These are phyloP conservation scores for Keqinozyma sinolaborantium DNA, from an alignment of 1,139 yeast species.

Conservation along the genomic window DNA sequence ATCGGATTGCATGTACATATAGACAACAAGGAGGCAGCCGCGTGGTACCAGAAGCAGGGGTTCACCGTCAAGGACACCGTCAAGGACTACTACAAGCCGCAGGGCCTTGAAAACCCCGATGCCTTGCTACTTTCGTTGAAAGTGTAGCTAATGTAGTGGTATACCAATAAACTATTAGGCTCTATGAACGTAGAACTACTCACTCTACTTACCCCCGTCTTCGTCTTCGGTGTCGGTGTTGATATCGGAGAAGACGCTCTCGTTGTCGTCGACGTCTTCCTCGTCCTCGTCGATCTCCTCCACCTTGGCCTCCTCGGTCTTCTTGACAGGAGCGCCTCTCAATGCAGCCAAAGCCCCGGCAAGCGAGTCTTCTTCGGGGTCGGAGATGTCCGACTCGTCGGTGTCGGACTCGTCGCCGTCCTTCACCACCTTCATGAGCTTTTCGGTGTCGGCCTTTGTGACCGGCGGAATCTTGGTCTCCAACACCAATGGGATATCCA, in stretches of 20 bases:
- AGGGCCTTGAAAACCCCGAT: constrained; percentile 43
- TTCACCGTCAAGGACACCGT: constrained; percentile 39
- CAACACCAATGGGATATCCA: constrained; percentile 65
- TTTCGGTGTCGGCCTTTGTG: constrained; percentile 13
- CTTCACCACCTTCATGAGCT: constrained; percentile 10
- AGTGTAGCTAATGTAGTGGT: constrained; percentile 18
- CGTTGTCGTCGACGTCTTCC: constrained; percentile 34
- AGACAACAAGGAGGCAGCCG: constrained; percentile 39
- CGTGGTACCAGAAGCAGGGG: constrained; percentile 57
- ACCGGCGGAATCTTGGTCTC: constrained; percentile 52
- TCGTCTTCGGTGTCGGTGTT: constrained; percentile 55
- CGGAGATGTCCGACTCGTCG: constrained; percentile 55
- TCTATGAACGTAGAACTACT: constrained; percentile 1
- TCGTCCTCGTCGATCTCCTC: constrained; percentile 39
- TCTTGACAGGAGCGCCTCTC: constrained; percentile 50
- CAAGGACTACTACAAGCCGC: constrained; percentile 49
- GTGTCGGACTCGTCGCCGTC: constrained; percentile 16
- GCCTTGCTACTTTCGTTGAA: constrained; percentile 35
- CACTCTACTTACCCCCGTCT: constrained; percentile 4
- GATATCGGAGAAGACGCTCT: constrained; percentile 47
- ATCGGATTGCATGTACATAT: constrained; percentile 59
- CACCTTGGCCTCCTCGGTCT: constrained; percentile 18
- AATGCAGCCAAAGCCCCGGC: constrained; percentile 65
- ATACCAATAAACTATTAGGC: constrained; percentile 1
- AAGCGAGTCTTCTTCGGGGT: constrained; percentile 60